Evolutionary conservation across 257 asterid species (phyloP).

Genomic region (Pogostemon cablin): DNA sequence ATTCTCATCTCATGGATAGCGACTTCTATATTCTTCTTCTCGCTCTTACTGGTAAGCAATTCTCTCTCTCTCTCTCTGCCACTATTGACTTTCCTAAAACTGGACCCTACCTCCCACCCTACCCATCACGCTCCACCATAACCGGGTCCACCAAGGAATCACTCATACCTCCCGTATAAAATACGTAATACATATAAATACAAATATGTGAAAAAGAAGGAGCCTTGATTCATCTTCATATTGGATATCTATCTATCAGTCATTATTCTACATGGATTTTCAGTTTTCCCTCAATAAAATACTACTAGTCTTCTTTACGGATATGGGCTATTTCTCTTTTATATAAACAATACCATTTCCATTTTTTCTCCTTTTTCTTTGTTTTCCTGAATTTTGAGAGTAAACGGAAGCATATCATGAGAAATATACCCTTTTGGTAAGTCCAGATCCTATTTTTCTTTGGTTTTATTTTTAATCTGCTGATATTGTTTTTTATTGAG

Average conservation of each 20-base stretch:
- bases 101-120: constrained; percentile 39
- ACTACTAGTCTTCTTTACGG: constrained; percentile 13
- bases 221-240: constrained; percentile 26
- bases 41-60: not conserved
- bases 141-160: constrained; percentile 47
- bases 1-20: constrained; percentile 35
- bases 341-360: not conserved
- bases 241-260: constrained; percentile 26
- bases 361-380: not conserved
- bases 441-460: constrained; percentile 45
- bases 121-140: constrained; percentile 43
- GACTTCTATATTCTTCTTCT: constrained; percentile 39
- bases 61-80: constrained; percentile 20
- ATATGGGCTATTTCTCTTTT: constrained; percentile 30
- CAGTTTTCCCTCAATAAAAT: constrained; percentile 11
- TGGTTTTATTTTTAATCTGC: constrained; percentile 17
- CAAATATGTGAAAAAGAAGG: constrained; percentile 1
- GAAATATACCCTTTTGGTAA: constrained; percentile 50
- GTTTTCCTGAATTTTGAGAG: constrained; percentile 16
- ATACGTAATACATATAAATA: constrained; percentile 6
- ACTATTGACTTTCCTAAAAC: constrained; percentile 41
- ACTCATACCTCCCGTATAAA: constrained; percentile 33
- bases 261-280: constrained; percentile 37
- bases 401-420: constrained; percentile 28
- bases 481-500: constrained; percentile 23